A percentile compares a stretch with the other conserved stretches of the same genome.
Evolutionary conservation across 2,329 filamentous ascomycete species (phyloP).

Genomic region (Monosporascus sp.): DNA sequence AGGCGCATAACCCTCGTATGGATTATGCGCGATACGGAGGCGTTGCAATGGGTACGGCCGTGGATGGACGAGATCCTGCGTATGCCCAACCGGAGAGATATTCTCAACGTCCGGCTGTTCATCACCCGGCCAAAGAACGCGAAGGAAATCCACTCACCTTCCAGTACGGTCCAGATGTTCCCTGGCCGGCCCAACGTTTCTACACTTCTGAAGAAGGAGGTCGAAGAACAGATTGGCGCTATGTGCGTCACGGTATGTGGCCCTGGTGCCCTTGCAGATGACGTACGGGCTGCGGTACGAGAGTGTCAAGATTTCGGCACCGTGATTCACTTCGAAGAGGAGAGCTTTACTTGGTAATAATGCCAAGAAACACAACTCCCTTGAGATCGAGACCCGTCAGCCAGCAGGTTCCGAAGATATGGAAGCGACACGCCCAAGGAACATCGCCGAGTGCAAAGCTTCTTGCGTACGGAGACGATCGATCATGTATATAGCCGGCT

Average conservation of each 20-base stretch:
- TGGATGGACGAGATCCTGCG: slow-evolving; percentile 73
- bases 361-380: neutral
- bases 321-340: slow-evolving; percentile 71
- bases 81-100: slow-evolving; percentile 74
- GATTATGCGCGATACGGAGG: slow-evolving; percentile 85
- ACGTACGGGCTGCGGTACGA: slow-evolving; percentile 65
- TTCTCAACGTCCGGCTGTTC: slow-evolving; percentile 83
- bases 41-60: slow-evolving; percentile 87
- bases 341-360: slow-evolving; percentile 63
- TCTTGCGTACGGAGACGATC: neutral
- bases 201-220: slow-evolving; percentile 75
- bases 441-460: neutral
- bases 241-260: slow-evolving; percentile 84
- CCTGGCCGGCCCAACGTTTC: slow-evolving; percentile 81
- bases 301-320: slow-evolving; percentile 53
- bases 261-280: slow-evolving; percentile 68
- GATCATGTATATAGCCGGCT: neutral
- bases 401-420: neutral
- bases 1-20: slow-evolving; percentile 80
- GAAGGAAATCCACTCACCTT: slow-evolving; percentile 73
- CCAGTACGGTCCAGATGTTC: slow-evolving; percentile 82
- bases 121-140: slow-evolving; percentile 81
- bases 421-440: too few species aligned
- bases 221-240: slow-evolving; percentile 75
- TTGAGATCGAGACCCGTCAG: neutral